Base-by-base conservation (phyloP, 768 basidiomycete species). In the Russula sp. region DNA sequence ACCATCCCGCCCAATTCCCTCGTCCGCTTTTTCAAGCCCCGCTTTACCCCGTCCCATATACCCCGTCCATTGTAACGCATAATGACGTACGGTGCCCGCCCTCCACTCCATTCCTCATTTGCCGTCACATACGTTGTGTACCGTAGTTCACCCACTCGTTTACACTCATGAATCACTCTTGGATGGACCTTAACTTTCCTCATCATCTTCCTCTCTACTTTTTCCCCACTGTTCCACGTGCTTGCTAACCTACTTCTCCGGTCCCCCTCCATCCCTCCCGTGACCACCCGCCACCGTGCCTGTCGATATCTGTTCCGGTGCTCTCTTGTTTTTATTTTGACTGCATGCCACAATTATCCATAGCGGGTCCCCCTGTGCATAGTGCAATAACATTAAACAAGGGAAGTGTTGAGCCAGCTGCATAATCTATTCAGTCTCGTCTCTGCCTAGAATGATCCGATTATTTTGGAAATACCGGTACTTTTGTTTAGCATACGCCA, bases 21-120 rank as follows among this genome's bases (percentile, higher is more conserved):
- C 32, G 14, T 58, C 57, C 34, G n/a, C 46, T 35, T 59, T 46
- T n/a, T 20, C 38, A 43, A 59, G 38, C 51, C 34, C 49, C 57
- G 22, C 49, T 63, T 59, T 56, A 53, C 57, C 56, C 58, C 56
- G 43, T 46, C 39, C 60, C 60, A 61, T 67, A 68, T 67, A 68
- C 67, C 67, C 66, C 56, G 54, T 56, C 67, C 66, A 67, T 59
- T 68, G 67, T 68, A 68, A 64, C 61, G 57, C 63, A 59, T 67
- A 67, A 64, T 65, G 66, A 64, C 60, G 60, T 66, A 66, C 59
- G 59, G 61, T 66, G 47, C 47, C 56, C 41, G 20, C 56, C 61
- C 29, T 7, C 54, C 59, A 47, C 61, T n/a, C 59, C 58, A 60
- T 59, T 63, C 56, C 55, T 47, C 56, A 32, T 36, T 43, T 58